A percentile compares a stretch with the other conserved stretches of the same genome.
These are phyloP conservation scores for Aspergillus niger DNA, from an alignment of 2,329 filamentous ascomycete species.

Conservation along the genomic window DNA sequence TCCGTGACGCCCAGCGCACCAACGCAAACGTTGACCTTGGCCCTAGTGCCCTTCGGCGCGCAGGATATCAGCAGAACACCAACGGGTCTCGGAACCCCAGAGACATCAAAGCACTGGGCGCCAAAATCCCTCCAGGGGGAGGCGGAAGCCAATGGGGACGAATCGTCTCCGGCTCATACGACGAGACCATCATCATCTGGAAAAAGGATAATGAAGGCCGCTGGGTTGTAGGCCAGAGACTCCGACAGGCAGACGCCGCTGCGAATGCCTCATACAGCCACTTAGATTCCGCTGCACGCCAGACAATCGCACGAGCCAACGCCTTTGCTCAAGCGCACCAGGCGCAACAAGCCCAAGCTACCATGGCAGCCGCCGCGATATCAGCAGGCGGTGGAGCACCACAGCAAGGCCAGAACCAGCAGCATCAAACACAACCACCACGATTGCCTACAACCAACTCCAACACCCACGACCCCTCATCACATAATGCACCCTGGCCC, in stretches of 20 bases:
- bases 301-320: conserved; percentile 12
- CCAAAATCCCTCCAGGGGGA: conserved; percentile 85
- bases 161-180: conserved; percentile 97
- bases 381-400: not conserved
- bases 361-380: conserved; percentile 2
- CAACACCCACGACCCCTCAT: not conserved
- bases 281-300: not conserved
- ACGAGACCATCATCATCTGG: conserved; percentile 96
- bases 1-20: conserved; percentile 60
- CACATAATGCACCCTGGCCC: not conserved
- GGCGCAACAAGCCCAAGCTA: conserved; percentile 2
- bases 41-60: conserved; percentile 52
- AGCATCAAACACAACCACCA: not conserved
- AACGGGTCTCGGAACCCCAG: conserved; percentile 74
- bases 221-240: conserved; percentile 76
- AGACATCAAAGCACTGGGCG: conserved; percentile 74
- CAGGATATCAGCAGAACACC: conserved; percentile 57
- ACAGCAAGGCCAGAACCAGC: not conserved
- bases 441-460: not conserved
- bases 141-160: conserved; percentile 85
- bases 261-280: conserved; percentile 32
- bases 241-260: conserved; percentile 64
- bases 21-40: conserved; percentile 45
- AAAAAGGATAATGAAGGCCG: conserved; percentile 79
- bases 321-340: conserved; percentile 19